Percentiles rank a stretch among this genome's conserved stretches.
Evolutionary conservation across 192 early-diverging fungal species (phyloP).

Genomic region (Gonapodya sp.): DNA sequence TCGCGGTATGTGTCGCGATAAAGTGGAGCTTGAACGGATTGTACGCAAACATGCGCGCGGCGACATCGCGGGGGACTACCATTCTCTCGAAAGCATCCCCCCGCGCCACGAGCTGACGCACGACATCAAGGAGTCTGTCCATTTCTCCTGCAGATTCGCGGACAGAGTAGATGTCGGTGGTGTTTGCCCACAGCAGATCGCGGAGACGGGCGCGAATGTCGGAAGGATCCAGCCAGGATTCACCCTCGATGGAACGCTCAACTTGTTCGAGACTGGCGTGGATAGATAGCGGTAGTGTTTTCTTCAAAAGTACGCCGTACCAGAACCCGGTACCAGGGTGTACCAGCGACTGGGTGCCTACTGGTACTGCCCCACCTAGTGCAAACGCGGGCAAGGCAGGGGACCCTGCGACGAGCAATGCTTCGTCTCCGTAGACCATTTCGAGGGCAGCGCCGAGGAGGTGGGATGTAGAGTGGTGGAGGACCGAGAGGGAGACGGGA

Average conservation of each 20-base stretch:
- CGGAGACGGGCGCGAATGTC: constrained; percentile 20
- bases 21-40: constrained; percentile 70
- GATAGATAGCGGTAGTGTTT: neutral
- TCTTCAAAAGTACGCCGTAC: constrained; percentile 58
- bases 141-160: constrained; percentile 33
- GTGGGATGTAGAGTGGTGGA: constrained; percentile 63
- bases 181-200: constrained; percentile 20
- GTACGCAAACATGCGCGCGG: constrained; percentile 52
- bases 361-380: neutral
- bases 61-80: constrained; percentile 44
- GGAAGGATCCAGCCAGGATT: constrained; percentile 16
- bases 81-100: constrained; percentile 56
- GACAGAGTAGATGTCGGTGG: constrained; percentile 30
- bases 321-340: constrained; percentile 59
- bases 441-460: constrained; percentile 67
- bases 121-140: constrained; percentile 34
- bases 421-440: constrained; percentile 51
- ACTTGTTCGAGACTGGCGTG: constrained; percentile 15
- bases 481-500: constrained; percentile 3
- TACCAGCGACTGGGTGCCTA: neutral
- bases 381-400: constrained; percentile 22
- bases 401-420: constrained; percentile 63
- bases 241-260: constrained; percentile 17
- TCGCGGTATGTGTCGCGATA: constrained; percentile 23
- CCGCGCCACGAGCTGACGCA: constrained; percentile 36